A percentile compares a stretch with the other conserved stretches of the same genome.
These are phyloP conservation scores for Aurifilum marmelostoma DNA, from an alignment of 2,329 filamentous ascomycete genomes.

Conservation along the genomic window DNA sequence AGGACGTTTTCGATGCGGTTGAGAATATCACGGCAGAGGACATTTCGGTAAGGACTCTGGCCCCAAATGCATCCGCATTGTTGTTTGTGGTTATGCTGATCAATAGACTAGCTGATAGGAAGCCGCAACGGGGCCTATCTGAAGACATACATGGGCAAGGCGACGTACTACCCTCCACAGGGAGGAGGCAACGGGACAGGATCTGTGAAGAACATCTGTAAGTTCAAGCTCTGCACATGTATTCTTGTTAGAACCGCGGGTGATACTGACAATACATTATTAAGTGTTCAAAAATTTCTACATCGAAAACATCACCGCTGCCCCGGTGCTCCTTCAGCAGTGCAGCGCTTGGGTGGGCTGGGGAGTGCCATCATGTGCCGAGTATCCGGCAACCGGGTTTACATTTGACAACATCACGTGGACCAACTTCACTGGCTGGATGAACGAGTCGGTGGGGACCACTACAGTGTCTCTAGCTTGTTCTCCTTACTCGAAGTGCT, in stretches of 20 bases:
- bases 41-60: background rate
- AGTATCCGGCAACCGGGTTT: slow-evolving; percentile 17
- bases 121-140: slow-evolving; percentile 17
- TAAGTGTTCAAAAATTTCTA: slow-evolving; percentile 19
- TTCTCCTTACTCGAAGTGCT: slow-evolving; percentile 13
- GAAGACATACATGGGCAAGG: slow-evolving; percentile 22
- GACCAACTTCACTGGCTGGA: slow-evolving; percentile 22
- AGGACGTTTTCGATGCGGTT: slow-evolving; percentile 9
- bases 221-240: background rate
- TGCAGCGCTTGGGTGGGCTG: slow-evolving; percentile 19
- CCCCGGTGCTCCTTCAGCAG: slow-evolving; percentile 17
- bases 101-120: slow-evolving; percentile 12
- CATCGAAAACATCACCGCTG: slow-evolving; percentile 20
- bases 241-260: background rate
- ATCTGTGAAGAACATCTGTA: slow-evolving; percentile 18
- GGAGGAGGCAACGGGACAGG: slow-evolving; percentile 21
- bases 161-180: slow-evolving; percentile 20
- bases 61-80: too few relatives aligned
- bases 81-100: background rate
- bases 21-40: slow-evolving; percentile 23
- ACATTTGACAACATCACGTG: slow-evolving; percentile 18
- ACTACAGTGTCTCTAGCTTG: slow-evolving; percentile 13
- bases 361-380: slow-evolving; percentile 14
- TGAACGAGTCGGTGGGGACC: slow-evolving; percentile 16
- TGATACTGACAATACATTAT: background rate